A percentile compares a stretch with the other conserved stretches of the same genome.
Evolutionary conservation across 2,329 filamentous ascomycete genomes (phyloP).

Genomic region (Arthrobotrys sinensis): DNA sequence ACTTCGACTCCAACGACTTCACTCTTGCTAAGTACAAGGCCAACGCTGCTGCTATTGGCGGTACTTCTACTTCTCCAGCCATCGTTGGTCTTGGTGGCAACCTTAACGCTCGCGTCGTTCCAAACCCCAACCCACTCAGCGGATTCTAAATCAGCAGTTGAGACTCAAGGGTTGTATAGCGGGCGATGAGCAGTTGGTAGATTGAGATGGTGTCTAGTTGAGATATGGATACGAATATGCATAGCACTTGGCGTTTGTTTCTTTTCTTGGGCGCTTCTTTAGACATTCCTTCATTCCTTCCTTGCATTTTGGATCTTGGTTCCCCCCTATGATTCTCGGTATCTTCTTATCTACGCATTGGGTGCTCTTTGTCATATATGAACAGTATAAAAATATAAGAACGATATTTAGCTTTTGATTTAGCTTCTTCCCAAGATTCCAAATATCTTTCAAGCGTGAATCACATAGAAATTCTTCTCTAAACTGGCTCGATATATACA

Average conservation of each 20-base stretch:
- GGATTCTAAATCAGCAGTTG: conserved; percentile 45
- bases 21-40: conserved; percentile 45
- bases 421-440: too few species aligned
- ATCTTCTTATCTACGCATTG: not conserved
- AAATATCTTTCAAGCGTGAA: too few species aligned
- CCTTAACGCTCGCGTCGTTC: conserved; percentile 29
- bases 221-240: conserved; percentile 1
- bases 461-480: not conserved
- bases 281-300: conserved; percentile 23
- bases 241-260: conserved; percentile 19
- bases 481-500: too few species aligned
- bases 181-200: not conserved
- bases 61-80: conserved; percentile 33
- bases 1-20: conserved; percentile 54
- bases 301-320: not conserved
- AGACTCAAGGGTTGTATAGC: not conserved
- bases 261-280: not conserved
- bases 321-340: not conserved
- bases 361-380: not conserved
- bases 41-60: conserved; percentile 8
- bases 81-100: conserved; percentile 16
- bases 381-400: too few species aligned
- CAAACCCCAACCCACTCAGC: conserved; percentile 56
- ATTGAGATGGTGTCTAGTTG: not conserved
- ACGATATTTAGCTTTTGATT: too few species aligned